A percentile compares a stretch with the other conserved stretches of the same genome.
Conservation (phyloP, 2,329 filamentous ascomycete genomes). For the Calonectria montana region DNA sequence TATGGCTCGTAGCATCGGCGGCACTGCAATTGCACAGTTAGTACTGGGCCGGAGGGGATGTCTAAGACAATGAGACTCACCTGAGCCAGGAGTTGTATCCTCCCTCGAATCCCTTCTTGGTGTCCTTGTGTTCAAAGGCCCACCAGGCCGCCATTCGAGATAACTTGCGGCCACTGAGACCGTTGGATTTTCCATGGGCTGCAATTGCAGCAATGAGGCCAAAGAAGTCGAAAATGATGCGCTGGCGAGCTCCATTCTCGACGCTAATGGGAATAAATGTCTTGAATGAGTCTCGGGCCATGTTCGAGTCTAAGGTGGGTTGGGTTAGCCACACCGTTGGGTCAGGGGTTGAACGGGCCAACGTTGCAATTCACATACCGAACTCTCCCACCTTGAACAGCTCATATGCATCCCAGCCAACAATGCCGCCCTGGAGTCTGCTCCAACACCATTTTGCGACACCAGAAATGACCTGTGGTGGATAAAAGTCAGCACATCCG, state of each 20-base stretch:
- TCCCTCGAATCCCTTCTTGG: constrained; percentile 91
- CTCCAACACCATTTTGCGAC: constrained; percentile 99
- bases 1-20: constrained; percentile 93
- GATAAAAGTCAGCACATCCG: constrained; percentile 36
- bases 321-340: constrained; percentile 29
- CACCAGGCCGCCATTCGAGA: constrained; percentile 98
- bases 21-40: constrained; percentile 66
- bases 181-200: constrained; percentile 92
- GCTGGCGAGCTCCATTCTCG: constrained; percentile 84
- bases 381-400: constrained; percentile 94
- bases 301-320: constrained; percentile 78
- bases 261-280: constrained; percentile 96
- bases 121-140: constrained; percentile 93
- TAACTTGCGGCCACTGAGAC: constrained; percentile 90
- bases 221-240: constrained; percentile 97
- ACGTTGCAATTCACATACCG: constrained; percentile 62
- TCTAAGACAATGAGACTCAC: constrained; percentile 57
- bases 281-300: constrained; percentile 92
- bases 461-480: constrained; percentile 84
- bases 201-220: constrained; percentile 91
- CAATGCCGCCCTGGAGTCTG: constrained; percentile 87
- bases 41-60: constrained; percentile 22
- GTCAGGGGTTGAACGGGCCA: background rate
- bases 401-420: constrained; percentile 97
- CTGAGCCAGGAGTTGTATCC: constrained; percentile 90